A percentile compares a stretch with the other conserved stretches of the same genome.
phyloP scores from a whole-genome alignment of 768 basidiomycete species.

The Calocybe cyanea region DNA sequence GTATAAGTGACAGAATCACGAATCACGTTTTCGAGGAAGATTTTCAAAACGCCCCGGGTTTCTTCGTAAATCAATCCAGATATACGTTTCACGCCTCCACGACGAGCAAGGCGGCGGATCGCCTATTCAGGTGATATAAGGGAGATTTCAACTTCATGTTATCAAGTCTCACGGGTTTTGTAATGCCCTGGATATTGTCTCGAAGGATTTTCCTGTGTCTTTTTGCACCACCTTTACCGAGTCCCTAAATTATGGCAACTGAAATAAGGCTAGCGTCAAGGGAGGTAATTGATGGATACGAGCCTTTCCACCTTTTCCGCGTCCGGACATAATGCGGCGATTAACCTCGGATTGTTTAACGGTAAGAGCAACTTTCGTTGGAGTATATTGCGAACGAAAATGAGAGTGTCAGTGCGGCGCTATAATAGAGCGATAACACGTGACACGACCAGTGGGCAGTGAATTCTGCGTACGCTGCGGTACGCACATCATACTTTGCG shows the following conservation, averaged over 20 bases:
- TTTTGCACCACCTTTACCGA: slow-evolving; percentile 78
- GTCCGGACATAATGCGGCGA: slow-evolving; percentile 58
- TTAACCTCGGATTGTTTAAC: not conserved
- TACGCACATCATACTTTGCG: no score
- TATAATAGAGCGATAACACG: no score
- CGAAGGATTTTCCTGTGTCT: slow-evolving; percentile 80
- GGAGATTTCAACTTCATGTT: slow-evolving; percentile 4
- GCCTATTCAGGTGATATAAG: slow-evolving; percentile 56
- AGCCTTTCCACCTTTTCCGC: slow-evolving; percentile 77
- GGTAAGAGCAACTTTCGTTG: no score
- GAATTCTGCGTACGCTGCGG: no score
- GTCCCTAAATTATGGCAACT: slow-evolving; percentile 45
- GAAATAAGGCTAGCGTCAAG: not conserved
- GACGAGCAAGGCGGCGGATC: slow-evolving; percentile 77
- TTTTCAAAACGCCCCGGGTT: slow-evolving; percentile 79
- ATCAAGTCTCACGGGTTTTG: not conserved
- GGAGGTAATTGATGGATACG: slow-evolving; percentile 10
- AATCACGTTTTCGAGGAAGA: slow-evolving; percentile 59
- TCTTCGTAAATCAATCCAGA: slow-evolving; percentile 77
- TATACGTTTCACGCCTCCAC: slow-evolving; percentile 82
- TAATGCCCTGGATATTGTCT: slow-evolving; percentile 74
- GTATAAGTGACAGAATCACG: slow-evolving; percentile 65
- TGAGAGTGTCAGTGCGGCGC: no score
- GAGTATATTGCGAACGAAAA: no score
- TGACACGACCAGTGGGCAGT: no score